Percentiles rank a stretch among this genome's conserved stretches.
phyloP scores from a whole-genome alignment of 352 stramenopile genomes.

The Phytophthora litchii region DNA sequence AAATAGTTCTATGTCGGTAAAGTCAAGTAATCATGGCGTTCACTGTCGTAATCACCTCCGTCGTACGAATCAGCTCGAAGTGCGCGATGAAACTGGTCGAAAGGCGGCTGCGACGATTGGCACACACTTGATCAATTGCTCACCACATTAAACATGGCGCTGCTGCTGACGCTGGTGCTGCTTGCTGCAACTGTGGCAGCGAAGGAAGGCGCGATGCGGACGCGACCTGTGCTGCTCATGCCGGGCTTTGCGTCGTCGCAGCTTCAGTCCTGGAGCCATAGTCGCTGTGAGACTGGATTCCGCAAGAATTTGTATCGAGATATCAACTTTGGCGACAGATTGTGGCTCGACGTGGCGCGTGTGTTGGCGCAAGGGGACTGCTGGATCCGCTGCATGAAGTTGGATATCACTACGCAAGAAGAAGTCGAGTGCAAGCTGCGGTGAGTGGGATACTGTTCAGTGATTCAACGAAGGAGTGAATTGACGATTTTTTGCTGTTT shows the following conservation, averaged over 20 bases:
- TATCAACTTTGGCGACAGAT: conserved; percentile 74
- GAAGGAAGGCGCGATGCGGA: conserved; percentile 21
- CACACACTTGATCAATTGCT: conserved; percentile 4
- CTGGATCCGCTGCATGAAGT: conserved; percentile 80
- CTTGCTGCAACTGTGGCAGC: neutral
- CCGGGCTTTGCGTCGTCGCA: conserved; percentile 83
- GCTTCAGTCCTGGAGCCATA: conserved; percentile 72
- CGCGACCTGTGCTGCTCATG: conserved; percentile 72
- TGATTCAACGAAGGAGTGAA: conserved; percentile 15
- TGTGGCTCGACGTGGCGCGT: conserved; percentile 79
- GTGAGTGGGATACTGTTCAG: conserved; percentile 30
- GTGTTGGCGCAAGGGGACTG: conserved; percentile 77
- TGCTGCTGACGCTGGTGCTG: conserved; percentile 15
- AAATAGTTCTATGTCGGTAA: neutral
- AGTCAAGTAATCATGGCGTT: too few relatives aligned
- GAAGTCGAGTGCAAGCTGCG: conserved; percentile 80
- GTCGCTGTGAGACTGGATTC: conserved; percentile 61
- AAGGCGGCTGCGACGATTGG: conserved; percentile 24
- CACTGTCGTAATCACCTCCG: neutral
- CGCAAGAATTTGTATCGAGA: conserved; percentile 82
- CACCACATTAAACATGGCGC: neutral
- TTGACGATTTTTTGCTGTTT: conserved; percentile 17
- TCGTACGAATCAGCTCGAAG: conserved; percentile 1
- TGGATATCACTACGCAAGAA: conserved; percentile 68
- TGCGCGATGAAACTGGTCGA: conserved; percentile 17